Percentiles rank a stretch among this genome's conserved stretches.
Conservation (phyloP, 2,329 filamentous ascomycete species). For the Fusarium succisae region DNA sequence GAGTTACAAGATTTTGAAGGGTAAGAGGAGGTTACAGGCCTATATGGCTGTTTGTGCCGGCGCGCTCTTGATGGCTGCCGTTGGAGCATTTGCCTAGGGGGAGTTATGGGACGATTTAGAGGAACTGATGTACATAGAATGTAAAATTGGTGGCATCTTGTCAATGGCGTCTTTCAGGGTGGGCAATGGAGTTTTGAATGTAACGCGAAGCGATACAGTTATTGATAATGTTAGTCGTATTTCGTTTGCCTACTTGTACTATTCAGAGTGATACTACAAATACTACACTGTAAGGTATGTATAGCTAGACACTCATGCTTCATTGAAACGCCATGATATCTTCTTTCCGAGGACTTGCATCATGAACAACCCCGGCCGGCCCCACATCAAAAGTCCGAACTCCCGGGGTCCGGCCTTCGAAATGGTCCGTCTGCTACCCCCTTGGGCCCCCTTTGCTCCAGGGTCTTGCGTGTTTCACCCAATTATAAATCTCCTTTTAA, state of each 20-base stretch:
- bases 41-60: conserved; percentile 71
- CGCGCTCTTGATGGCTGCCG: conserved; percentile 74
- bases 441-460: not conserved
- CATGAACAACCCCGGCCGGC: conserved; percentile 15
- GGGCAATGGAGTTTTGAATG: conserved; percentile 6
- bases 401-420: conserved; percentile 21
- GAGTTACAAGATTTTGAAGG: conserved; percentile 74
- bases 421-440: conserved; percentile 21
- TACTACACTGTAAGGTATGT: too few species aligned
- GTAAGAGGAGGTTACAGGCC: conserved; percentile 68
- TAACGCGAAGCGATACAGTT: not conserved
- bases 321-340: not conserved
- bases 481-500: conserved; percentile 29
- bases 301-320: not conserved
- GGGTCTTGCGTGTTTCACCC: not conserved
- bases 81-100: conserved; percentile 75
- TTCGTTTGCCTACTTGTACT: too few species aligned
- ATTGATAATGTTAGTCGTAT: not conserved
- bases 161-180: conserved; percentile 16
- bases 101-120: not conserved
- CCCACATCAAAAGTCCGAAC: conserved; percentile 30
- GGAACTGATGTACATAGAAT: conserved; percentile 29
- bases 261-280: not conserved
- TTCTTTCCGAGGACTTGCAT: not conserved
- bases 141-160: conserved; percentile 4